phyloP scores from a whole-genome alignment of 371 early-diverging fungal species.

The Dichotomocladium elegans region DNA sequence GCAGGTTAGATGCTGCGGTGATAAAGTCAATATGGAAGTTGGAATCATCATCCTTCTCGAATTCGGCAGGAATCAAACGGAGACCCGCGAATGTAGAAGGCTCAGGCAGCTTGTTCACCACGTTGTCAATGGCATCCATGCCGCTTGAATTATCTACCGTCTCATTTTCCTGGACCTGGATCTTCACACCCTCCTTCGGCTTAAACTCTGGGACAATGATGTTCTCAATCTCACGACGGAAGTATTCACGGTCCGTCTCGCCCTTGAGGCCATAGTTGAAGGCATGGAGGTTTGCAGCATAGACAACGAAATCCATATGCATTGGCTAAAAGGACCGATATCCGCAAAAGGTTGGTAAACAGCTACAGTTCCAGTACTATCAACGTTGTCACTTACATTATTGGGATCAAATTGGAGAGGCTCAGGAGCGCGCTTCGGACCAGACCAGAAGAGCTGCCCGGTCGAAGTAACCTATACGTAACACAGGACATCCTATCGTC shows the following conservation, averaged over 20 bases:
- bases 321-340: conserved; percentile 17
- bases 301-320: conserved; percentile 92
- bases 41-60: conserved; percentile 99
- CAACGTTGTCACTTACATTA: conserved; percentile 42
- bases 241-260: conserved; percentile 64
- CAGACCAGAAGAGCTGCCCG: conserved; percentile 98
- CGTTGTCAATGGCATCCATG: conserved; percentile 62
- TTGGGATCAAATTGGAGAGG: conserved; percentile 79
- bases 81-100: conserved; percentile 72
- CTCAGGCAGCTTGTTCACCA: conserved; percentile 67
- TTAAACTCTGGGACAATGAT: conserved; percentile 83
- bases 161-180: conserved; percentile 93
- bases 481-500: conserved; percentile 13
- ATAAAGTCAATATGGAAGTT: conserved; percentile 99
- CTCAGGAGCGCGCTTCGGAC: conserved; percentile 97
- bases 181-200: conserved; percentile 93
- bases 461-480: conserved; percentile 71
- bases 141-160: conserved; percentile 18
- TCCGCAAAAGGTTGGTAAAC: too few species aligned
- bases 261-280: conserved; percentile 91
- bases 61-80: conserved; percentile 84
- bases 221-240: conserved; percentile 63
- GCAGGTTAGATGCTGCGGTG: conserved; percentile 96
- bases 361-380: background rate
- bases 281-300: conserved; percentile 94